Percentiles rank a stretch among this genome's conserved stretches.
phyloP scores from a whole-genome alignment of 2,329 filamentous ascomycete species.

The Cryphonectria naterciae region DNA sequence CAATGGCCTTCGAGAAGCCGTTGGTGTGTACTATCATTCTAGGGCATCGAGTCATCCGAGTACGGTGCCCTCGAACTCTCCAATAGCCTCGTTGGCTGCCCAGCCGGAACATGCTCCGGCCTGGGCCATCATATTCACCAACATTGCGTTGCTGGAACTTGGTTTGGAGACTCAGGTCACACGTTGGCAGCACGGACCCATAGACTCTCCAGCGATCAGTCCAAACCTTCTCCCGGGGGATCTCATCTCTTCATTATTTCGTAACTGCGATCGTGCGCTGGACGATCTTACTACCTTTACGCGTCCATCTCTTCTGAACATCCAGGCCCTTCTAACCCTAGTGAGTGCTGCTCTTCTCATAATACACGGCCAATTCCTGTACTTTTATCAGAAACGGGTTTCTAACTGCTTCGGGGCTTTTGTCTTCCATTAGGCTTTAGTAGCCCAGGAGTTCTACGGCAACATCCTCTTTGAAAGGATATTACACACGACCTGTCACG shows the following conservation, averaged over 20 bases:
- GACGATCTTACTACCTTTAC: background rate
- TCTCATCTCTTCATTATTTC: background rate
- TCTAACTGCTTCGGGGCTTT: background rate
- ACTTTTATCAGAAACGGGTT: background rate
- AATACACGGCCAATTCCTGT: background rate
- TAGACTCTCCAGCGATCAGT: background rate
- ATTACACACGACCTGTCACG: background rate
- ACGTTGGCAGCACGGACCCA: background rate
- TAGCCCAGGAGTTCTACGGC: background rate
- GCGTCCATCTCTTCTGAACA: conserved; percentile 8
- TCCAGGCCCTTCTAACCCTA: background rate
- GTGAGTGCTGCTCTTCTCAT: background rate
- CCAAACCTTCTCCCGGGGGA: background rate
- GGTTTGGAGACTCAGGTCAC: background rate
- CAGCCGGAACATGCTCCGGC: background rate
- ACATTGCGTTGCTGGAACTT: conserved; percentile 1
- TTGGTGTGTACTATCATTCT: background rate
- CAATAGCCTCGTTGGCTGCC: too few relatives aligned
- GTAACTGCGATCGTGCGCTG: conserved; percentile 7
- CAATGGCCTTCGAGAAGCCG: background rate
- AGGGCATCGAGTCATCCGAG: background rate
- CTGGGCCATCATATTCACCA: conserved; percentile 4
- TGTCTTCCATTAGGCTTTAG: background rate
- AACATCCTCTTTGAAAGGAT: background rate
- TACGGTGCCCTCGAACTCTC: background rate